Conservation (phyloP, 225 moss, liverwort and hornwort species). For the Sphagnum tenellum region DNA sequence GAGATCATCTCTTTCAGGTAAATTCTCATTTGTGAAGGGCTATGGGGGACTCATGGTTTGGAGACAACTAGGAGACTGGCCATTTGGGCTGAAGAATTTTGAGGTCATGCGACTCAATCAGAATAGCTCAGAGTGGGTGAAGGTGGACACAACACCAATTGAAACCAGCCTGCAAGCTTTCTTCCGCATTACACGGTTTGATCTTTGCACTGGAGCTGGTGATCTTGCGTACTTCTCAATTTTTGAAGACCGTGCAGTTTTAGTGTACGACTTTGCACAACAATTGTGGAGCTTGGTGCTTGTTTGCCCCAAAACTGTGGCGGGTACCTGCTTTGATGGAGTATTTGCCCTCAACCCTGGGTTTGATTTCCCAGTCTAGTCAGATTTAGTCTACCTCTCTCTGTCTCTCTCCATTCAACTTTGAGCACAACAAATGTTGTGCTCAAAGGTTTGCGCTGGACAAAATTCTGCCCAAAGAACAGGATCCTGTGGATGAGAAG, state of each 20-base stretch:
- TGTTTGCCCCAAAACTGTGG: not conserved
- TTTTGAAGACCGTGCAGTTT: not conserved
- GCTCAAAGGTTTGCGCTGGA: too few species aligned
- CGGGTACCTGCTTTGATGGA: not conserved
- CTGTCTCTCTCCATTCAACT: too few species aligned
- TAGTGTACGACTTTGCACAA: not conserved
- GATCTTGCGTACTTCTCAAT: not conserved
- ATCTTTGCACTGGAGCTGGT: not conserved
- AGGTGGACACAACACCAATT: not conserved
- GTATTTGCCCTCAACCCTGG: constrained; percentile 1
- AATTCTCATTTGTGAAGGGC: not conserved
- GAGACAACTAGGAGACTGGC: not conserved
- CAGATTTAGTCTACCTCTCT: not conserved
- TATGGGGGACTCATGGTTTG: not conserved
- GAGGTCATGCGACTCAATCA: not conserved
- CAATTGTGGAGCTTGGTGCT: not conserved
- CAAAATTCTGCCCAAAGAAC: too few species aligned
- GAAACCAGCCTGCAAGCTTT: not conserved
- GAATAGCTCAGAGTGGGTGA: not conserved
- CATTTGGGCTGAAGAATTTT: not conserved
- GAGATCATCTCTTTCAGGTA: not conserved
- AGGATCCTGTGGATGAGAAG: too few species aligned
- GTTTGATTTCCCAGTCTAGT: constrained; percentile 1
- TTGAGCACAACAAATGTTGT: too few species aligned
- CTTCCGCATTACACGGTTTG: not conserved